A percentile compares a stretch with the other conserved stretches of the same genome.
Evolutionary conservation across 345 rosid species (phyloP).

Genomic region (Pseudoturritis turrita): DNA sequence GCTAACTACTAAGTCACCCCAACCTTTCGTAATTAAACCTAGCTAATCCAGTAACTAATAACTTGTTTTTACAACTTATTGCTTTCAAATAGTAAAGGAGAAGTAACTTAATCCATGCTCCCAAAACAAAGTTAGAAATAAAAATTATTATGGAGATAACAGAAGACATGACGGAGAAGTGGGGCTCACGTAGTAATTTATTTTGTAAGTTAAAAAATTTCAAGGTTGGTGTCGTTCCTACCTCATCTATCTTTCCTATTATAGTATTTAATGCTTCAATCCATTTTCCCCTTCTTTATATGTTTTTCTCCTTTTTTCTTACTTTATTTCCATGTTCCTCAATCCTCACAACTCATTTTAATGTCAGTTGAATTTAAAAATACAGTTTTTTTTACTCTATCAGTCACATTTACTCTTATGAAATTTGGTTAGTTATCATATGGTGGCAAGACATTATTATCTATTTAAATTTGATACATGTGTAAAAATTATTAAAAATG

Average conservation of each 20-base stretch:
- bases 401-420: neutral
- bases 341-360: constrained; percentile 8
- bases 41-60: neutral
- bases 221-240: constrained; percentile 11
- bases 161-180: neutral
- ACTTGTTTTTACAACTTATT: neutral
- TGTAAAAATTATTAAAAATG: neutral
- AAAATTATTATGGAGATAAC: neutral
- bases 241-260: constrained; percentile 20
- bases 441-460: neutral
- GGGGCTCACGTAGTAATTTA: neutral
- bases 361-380: neutral
- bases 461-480: neutral
- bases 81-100: neutral
- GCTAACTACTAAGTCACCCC: too few relatives aligned
- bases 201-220: neutral
- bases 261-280: constrained; percentile 19
- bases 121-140: neutral
- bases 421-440: neutral
- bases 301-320: neutral
- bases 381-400: neutral
- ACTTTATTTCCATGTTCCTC: constrained; percentile 11
- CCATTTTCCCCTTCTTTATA: neutral
- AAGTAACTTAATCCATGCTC: neutral
- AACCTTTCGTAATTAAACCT: too few relatives aligned